Base-by-base conservation (phyloP, 495 filamentous ascomycete genomes). In the Trichoderma reesei region DNA sequence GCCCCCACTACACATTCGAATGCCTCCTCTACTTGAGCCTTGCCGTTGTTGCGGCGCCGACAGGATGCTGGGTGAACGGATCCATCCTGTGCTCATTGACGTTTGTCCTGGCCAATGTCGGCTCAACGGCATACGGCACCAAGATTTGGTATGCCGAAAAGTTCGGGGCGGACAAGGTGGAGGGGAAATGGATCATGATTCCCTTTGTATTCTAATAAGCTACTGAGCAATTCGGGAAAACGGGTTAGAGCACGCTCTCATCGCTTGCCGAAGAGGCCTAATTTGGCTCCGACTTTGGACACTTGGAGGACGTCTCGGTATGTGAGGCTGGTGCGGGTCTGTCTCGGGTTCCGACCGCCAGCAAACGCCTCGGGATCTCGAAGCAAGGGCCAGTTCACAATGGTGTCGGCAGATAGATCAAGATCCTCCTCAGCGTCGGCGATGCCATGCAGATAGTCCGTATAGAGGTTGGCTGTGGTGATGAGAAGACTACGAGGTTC, bases 281-380 rank as follows among this genome's bases (percentile, higher is more conserved):
- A 73, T 64, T 83, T 87, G 72, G 79, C 83, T 34, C 88, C 88
- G 42, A 95, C 71, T 63, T 87, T 90, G 5, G 86, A 87, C 56
- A 96, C 91, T 72, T 89, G 93, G 64, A 91, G 76, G 51, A 98
- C 95, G 76, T 98, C 94, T 63, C 95, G 83, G 80, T 91, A 98
- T 9, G 94, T 98, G 67, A 98, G 78, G 73, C 93, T 97, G 34
- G 86, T 84, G 70, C 94, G 83, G 3, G 83, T 90, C 67, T 77
- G 73, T 61, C 94, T 83, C 67, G 81, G 68, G 67, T 82, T 86
- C 59, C 72, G 75, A 2, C 90, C 91, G 31, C 72, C 71, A 41
- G 69, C 67, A 71, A 87, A 90, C n/a, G 51, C 64, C 14, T 79
- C 76, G 18, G 76, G 75, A 39, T 89, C 81, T 16, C 88, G 83